These are phyloP conservation scores for Acrocalymma vagum DNA, from an alignment of 2,329 filamentous ascomycete species.

Conservation along the genomic window DNA sequence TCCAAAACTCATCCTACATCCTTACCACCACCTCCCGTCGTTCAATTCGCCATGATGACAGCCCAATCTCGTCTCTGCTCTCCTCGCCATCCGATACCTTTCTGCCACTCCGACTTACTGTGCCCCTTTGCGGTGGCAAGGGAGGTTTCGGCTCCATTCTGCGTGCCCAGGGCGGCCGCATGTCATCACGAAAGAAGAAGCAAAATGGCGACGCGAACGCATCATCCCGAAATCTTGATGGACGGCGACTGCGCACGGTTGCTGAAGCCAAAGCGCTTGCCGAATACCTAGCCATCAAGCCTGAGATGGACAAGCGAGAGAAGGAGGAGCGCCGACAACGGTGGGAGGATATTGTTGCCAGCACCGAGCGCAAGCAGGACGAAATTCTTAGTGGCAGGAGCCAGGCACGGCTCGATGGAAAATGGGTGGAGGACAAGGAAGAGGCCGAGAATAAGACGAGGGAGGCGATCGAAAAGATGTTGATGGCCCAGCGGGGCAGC, in stretches of 20 bases:
- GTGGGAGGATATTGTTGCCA: slow-evolving; percentile 88
- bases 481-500: slow-evolving; percentile 55
- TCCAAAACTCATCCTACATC: slow-evolving; percentile 68
- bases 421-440: slow-evolving; percentile 96
- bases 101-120: slow-evolving; percentile 81
- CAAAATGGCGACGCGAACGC: slow-evolving; percentile 84
- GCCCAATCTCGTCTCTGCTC: slow-evolving; percentile 70
- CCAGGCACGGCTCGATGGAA: slow-evolving; percentile 74
- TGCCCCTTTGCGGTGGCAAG: slow-evolving; percentile 88
- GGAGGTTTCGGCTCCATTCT: slow-evolving; percentile 98
- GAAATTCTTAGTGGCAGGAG: slow-evolving; percentile 80
- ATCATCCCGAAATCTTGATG: slow-evolving; percentile 92
- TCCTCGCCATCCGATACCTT: slow-evolving; percentile 68
- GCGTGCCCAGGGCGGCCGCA: slow-evolving; percentile 94
- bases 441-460: slow-evolving; percentile 85
- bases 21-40: slow-evolving; percentile 85
- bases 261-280: slow-evolving; percentile 95
- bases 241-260: slow-evolving; percentile 86
- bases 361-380: slow-evolving; percentile 82
- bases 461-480: slow-evolving; percentile 70
- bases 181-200: slow-evolving; percentile 94
- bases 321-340: slow-evolving; percentile 84
- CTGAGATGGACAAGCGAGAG: slow-evolving; percentile 95
- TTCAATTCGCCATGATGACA: slow-evolving; percentile 65
- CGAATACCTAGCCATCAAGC: slow-evolving; percentile 93